Percentiles rank a stretch among this genome's conserved stretches.
phyloP scores from a whole-genome alignment of 1,284 basidiomycete species.

The Pseudozyma pruni region DNA sequence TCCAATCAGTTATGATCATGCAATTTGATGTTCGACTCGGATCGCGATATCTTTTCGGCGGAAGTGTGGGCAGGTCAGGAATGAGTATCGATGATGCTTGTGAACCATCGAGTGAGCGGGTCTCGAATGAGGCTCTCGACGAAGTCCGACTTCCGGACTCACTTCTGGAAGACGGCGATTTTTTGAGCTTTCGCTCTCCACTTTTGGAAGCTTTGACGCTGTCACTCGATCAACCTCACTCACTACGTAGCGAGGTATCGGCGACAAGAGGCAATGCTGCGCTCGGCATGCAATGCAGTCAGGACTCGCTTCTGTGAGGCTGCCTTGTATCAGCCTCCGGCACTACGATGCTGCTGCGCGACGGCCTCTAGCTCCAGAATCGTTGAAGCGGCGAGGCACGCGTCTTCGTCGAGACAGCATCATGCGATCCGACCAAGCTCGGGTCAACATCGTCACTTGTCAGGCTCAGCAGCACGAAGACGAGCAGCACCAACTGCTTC shows the following conservation, averaged over 20 bases:
- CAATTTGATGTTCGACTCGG: too few species aligned
- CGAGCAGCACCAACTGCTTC: not conserved
- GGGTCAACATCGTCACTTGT: slow-evolving; percentile 1
- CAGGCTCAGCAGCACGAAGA: not conserved
- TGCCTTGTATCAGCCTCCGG: not conserved
- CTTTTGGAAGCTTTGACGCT: too few species aligned
- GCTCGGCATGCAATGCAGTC: slow-evolving; percentile 29
- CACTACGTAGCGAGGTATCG: too few species aligned
- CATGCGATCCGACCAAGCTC: not conserved
- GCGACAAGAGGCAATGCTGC: slow-evolving; percentile 41
- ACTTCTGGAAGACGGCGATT: not conserved
- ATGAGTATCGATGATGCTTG: too few species aligned
- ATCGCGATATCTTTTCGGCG: too few species aligned
- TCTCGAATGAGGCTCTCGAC: too few species aligned
- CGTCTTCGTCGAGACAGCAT: not conserved
- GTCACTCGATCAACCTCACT: too few species aligned
- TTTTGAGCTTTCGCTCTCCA: too few species aligned
- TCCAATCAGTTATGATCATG: too few species aligned
- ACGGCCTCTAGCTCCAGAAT: not conserved
- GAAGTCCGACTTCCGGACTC: slow-evolving; percentile 18
- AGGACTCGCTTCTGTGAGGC: not conserved
- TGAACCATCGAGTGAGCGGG: not conserved
- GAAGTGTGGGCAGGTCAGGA: too few species aligned
- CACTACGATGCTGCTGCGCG: not conserved
- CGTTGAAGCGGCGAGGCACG: not conserved